Evolutionary conservation across 148 eudicot genomes (phyloP).

Genomic region (Camellia sinensis): DNA sequence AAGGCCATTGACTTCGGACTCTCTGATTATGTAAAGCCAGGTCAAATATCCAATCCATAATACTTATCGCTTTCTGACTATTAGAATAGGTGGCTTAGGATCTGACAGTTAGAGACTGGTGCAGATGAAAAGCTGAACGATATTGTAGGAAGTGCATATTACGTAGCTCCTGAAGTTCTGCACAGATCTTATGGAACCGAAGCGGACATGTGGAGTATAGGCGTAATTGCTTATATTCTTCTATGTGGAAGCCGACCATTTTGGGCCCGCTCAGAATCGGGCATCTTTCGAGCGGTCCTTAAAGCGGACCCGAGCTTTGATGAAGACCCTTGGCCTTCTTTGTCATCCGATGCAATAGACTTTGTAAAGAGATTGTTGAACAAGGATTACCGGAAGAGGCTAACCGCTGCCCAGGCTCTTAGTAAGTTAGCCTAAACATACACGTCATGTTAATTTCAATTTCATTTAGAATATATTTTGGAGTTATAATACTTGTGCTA

Average conservation of each 20-base stretch:
- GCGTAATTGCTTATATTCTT: constrained; percentile 97
- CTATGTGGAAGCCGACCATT: constrained; percentile 95
- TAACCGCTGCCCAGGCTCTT: constrained; percentile 93
- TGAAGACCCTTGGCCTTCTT: constrained; percentile 91
- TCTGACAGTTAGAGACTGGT: constrained; percentile 26
- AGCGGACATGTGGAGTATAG: constrained; percentile 99
- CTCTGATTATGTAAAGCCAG: constrained; percentile 97
- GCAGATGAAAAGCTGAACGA: constrained; percentile 94
- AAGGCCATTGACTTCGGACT: constrained; percentile 97
- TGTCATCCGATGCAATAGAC: constrained; percentile 81
- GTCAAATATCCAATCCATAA: constrained; percentile 33
- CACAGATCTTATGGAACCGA: constrained; percentile 96
- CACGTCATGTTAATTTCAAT: neutral
- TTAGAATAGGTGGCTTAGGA: neutral
- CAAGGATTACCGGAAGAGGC: constrained; percentile 88
- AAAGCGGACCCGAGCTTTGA: constrained; percentile 91
- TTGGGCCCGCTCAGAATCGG: constrained; percentile 94
- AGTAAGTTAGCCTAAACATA: constrained; percentile 45
- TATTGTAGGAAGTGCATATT: constrained; percentile 96
- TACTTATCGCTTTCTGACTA: constrained; percentile 1
- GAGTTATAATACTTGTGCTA: constrained; percentile 6
- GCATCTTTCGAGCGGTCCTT: constrained; percentile 84
- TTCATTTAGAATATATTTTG: neutral
- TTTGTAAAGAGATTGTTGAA: constrained; percentile 85
- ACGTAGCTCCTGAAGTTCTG: constrained; percentile 96